These are phyloP conservation scores for Arthroderma sp. DNA, from an alignment of 2,329 filamentous ascomycete species.

Conservation along the genomic window DNA sequence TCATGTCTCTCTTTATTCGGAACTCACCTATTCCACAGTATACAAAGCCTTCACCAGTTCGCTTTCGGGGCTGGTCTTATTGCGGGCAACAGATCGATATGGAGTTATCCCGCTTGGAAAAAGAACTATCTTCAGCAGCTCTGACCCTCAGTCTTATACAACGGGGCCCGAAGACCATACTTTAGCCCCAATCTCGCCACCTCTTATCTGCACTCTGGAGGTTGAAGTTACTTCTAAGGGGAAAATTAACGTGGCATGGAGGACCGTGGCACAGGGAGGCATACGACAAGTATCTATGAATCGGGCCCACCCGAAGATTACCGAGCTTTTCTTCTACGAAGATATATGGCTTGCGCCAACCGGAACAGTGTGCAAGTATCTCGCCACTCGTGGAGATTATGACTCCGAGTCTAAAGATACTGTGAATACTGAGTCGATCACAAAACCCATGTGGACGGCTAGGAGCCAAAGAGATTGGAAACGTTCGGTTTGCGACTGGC, in stretches of 20 bases:
- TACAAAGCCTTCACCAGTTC: slow-evolving; percentile 29
- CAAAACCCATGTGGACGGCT: too few species aligned
- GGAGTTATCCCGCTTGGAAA: slow-evolving; percentile 28
- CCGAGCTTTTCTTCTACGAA: slow-evolving; percentile 4
- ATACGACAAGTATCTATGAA: slow-evolving; percentile 19
- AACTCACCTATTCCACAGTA: slow-evolving; percentile 16
- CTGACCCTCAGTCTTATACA: slow-evolving; percentile 14
- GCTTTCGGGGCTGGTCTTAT: slow-evolving; percentile 23
- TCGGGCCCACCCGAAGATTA: slow-evolving; percentile 13
- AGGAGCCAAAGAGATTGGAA: slow-evolving; percentile 23
- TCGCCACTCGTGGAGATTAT: neutral
- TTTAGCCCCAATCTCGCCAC: slow-evolving; percentile 4
- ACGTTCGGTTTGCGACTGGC: slow-evolving; percentile 22
- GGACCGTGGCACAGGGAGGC: slow-evolving; percentile 24
- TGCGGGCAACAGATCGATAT: slow-evolving; percentile 23
- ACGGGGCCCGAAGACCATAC: slow-evolving; percentile 2
- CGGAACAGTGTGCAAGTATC: slow-evolving; percentile 12
- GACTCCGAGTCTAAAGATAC: neutral
- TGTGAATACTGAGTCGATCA: too few species aligned
- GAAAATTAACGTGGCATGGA: slow-evolving; percentile 24
- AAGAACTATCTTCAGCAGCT: slow-evolving; percentile 25
- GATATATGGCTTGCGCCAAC: slow-evolving; percentile 31
- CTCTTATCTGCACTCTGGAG: slow-evolving; percentile 21
- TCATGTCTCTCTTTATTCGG: slow-evolving; percentile 1
- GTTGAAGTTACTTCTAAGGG: slow-evolving; percentile 25